These are phyloP conservation scores for Eucalyptus albens DNA, from an alignment of 345 rosid genomes.

Conservation along the genomic window DNA sequence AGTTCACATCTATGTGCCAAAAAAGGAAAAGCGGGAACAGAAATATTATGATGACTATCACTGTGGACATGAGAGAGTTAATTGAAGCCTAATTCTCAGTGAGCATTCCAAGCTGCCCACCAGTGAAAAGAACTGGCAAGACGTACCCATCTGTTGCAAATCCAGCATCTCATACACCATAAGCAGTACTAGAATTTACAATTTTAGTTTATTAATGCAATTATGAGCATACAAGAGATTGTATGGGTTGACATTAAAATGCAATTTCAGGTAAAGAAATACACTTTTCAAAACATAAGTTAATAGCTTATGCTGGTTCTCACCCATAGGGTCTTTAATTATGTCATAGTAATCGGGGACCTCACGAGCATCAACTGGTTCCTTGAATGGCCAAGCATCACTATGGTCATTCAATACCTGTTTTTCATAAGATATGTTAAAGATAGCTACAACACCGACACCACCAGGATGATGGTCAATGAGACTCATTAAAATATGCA, in stretches of 20 bases:
- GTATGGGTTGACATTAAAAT: not conserved
- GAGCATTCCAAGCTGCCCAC: not conserved
- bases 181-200: not conserved
- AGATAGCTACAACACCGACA: not conserved
- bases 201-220: not conserved
- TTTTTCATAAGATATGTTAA: not conserved
- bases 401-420: slow-evolving; percentile 91
- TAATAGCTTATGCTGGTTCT: not conserved
- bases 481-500: not conserved
- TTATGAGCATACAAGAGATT: not conserved
- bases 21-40: not conserved
- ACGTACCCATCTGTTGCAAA: not conserved
- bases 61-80: not conserved
- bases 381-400: slow-evolving; percentile 99
- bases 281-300: not conserved
- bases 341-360: slow-evolving; percentile 98
- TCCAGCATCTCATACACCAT: not conserved
- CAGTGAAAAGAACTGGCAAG: not conserved
- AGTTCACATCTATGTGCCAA: not conserved
- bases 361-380: slow-evolving; percentile 90
- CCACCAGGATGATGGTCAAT: not conserved
- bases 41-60: not conserved
- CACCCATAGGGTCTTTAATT: slow-evolving; percentile 99
- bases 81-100: not conserved
- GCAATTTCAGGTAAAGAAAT: not conserved